These are phyloP conservation scores for Allodekkera sacchari DNA, from an alignment of 805 yeast genomes.

Conservation along the genomic window DNA sequence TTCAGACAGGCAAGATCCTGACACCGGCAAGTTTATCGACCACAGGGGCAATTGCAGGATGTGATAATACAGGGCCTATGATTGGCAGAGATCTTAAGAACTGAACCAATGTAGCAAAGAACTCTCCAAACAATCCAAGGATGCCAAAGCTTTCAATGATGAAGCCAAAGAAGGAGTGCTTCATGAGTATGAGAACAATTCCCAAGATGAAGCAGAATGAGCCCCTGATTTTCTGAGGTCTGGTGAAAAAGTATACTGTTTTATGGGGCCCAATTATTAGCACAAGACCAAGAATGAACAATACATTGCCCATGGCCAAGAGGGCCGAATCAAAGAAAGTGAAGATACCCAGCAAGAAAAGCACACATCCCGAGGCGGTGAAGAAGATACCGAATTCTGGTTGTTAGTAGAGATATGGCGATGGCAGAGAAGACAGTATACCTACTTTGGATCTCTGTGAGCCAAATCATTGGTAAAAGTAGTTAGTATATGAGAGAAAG, in stretches of 20 bases:
- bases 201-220: conserved; percentile 74
- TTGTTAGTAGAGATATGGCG: conserved; percentile 3
- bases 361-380: conserved; percentile 75
- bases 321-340: conserved; percentile 85
- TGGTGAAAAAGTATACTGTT: conserved; percentile 72
- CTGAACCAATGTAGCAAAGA: conserved; percentile 80
- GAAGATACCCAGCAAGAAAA: conserved; percentile 74
- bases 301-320: conserved; percentile 79
- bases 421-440: conserved; percentile 10
- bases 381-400: conserved; percentile 87
- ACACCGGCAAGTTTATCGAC: conserved; percentile 60
- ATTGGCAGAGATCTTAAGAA: conserved; percentile 82
- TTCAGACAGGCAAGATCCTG: conserved; percentile 54
- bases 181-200: conserved; percentile 61
- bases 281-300: conserved; percentile 74
- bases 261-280: conserved; percentile 84
- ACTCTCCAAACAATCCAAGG: conserved; percentile 80
- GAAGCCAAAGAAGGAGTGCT: conserved; percentile 80
- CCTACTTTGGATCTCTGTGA: conserved; percentile 69
- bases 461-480: conserved; percentile 65
- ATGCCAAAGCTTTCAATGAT: conserved; percentile 83
- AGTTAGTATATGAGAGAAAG: too few species aligned
- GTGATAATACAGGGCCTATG: conserved; percentile 76
- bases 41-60: conserved; percentile 76
- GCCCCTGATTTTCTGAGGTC: conserved; percentile 84